Evolutionary conservation across 2,329 filamentous ascomycete genomes (phyloP).

Genomic region (Exophiala viscosa): DNA sequence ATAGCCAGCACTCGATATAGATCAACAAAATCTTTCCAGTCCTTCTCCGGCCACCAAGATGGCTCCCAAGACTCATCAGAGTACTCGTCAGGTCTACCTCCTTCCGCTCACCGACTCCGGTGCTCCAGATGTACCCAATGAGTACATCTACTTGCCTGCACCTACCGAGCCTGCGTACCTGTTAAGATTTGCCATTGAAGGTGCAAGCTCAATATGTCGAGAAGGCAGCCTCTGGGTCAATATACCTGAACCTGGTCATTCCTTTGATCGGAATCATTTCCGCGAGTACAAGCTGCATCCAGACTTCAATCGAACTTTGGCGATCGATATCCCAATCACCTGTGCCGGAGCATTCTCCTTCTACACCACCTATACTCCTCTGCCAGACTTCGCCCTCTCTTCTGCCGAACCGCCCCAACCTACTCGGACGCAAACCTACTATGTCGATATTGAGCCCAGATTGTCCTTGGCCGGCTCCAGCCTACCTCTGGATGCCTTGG

Average conservation of each 20-base stretch:
- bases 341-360: slow-evolving; percentile 86
- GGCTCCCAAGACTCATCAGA: slow-evolving; percentile 27
- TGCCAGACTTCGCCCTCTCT: slow-evolving; percentile 69
- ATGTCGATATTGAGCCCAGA: slow-evolving; percentile 87
- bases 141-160: slow-evolving; percentile 88
- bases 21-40: neutral
- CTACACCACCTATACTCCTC: slow-evolving; percentile 85
- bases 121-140: slow-evolving; percentile 79
- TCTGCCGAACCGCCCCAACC: slow-evolving; percentile 50
- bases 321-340: slow-evolving; percentile 83
- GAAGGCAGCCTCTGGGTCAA: slow-evolving; percentile 97
- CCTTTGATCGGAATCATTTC: slow-evolving; percentile 76
- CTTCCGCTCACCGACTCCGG: slow-evolving; percentile 90
- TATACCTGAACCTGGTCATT: slow-evolving; percentile 70
- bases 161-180: slow-evolving; percentile 67
- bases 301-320: slow-evolving; percentile 86
- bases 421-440: slow-evolving; percentile 73
- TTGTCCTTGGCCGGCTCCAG: slow-evolving; percentile 69
- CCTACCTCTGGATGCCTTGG: slow-evolving; percentile 80
- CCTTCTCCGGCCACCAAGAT: slow-evolving; percentile 9
- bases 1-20: slow-evolving; percentile 5
- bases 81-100: slow-evolving; percentile 65
- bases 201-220: slow-evolving; percentile 74
- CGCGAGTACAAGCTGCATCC: slow-evolving; percentile 76
- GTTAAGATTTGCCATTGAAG: slow-evolving; percentile 29